These are phyloP conservation scores for Hamamelis virginiana DNA, from an alignment of 164 flowering plant genomes.

Conservation along the genomic window DNA sequence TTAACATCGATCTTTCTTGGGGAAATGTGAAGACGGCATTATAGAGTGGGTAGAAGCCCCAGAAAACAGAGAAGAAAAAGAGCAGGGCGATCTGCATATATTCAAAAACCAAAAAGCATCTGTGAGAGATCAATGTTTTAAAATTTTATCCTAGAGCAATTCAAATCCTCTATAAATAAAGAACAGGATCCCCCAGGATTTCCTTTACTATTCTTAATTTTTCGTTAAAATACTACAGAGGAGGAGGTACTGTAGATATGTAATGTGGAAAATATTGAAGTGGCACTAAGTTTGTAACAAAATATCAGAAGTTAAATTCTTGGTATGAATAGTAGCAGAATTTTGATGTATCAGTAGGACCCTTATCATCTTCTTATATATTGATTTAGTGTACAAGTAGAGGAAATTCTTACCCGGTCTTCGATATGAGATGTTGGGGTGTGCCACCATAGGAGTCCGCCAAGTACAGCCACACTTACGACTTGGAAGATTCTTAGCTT, in stretches of 20 bases:
- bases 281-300: not conserved
- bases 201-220: too few relatives aligned
- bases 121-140: not conserved
- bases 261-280: not conserved
- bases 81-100: slow-evolving; percentile 89
- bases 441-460: slow-evolving; percentile 95
- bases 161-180: too few relatives aligned
- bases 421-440: slow-evolving; percentile 80
- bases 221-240: not conserved
- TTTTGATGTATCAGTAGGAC: not conserved
- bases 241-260: not conserved
- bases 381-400: not conserved
- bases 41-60: slow-evolving; percentile 99
- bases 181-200: too few relatives aligned
- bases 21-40: slow-evolving; percentile 99
- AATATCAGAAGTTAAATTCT: not conserved
- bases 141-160: not conserved
- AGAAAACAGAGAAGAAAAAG: slow-evolving; percentile 97
- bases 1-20: slow-evolving; percentile 83
- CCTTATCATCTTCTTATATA: not conserved
- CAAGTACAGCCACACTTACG: slow-evolving; percentile 79
- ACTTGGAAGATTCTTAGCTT: slow-evolving; percentile 89
- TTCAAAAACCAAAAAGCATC: not conserved
- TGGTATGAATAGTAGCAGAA: not conserved
- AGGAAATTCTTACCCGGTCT: slow-evolving; percentile 60